phyloP scores from a whole-genome alignment of 495 filamentous ascomycete species.

The Podospora pseudoanserina region DNA sequence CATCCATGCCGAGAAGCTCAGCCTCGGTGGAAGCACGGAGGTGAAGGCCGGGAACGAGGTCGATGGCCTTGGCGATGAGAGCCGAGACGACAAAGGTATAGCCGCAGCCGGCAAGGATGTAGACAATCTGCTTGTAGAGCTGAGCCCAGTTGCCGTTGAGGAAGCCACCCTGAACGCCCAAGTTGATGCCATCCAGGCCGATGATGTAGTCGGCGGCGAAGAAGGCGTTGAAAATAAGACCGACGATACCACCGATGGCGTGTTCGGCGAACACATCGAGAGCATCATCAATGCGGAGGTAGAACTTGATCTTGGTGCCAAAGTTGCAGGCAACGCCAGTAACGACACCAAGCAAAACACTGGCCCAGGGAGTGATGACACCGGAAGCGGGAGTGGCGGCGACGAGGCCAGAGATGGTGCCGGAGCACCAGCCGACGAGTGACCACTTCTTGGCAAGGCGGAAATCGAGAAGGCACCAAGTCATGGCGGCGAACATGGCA shows the following conservation, averaged over 20 bases:
- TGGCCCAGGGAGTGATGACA: conserved; percentile 85
- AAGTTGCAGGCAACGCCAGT: conserved; percentile 90
- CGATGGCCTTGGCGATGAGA: conserved; percentile 78
- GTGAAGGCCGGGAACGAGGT: conserved; percentile 83
- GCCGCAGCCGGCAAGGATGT: conserved; percentile 67
- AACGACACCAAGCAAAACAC: conserved; percentile 77
- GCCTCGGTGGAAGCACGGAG: conserved; percentile 92
- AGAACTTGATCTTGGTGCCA: conserved; percentile 95
- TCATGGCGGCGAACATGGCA: conserved; percentile 79
- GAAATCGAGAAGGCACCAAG: conserved; percentile 93
- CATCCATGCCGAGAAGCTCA: conserved; percentile 97
- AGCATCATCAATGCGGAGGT: conserved; percentile 89
- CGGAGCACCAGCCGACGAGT: conserved; percentile 98
- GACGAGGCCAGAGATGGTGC: conserved; percentile 84
- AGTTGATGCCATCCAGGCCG: conserved; percentile 90
- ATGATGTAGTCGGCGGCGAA: conserved; percentile 89
- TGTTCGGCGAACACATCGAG: conserved; percentile 99
- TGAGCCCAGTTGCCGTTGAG: conserved; percentile 84
- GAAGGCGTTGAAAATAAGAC: conserved; percentile 86
- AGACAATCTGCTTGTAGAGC: conserved; percentile 89
- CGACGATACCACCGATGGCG: conserved; percentile 89
- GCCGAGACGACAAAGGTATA: conserved; percentile 85
- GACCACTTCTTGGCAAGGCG: conserved; percentile 96
- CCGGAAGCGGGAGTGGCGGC: conserved; percentile 87
- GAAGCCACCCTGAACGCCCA: conserved; percentile 72